These are phyloP conservation scores for Carallia pectinifolia DNA, from an alignment of 345 rosid species.

Conservation along the genomic window DNA sequence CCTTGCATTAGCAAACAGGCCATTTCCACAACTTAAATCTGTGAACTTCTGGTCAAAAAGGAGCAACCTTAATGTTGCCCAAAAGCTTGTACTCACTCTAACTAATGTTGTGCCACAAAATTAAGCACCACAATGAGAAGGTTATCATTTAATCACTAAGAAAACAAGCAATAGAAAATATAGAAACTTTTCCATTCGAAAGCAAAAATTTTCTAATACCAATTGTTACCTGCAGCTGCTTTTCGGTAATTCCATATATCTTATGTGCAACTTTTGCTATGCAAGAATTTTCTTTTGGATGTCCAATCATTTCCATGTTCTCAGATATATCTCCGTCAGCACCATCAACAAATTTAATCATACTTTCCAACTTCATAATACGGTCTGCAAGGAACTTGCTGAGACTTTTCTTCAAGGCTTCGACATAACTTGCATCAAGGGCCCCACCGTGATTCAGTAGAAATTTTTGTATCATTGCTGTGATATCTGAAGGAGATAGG, in stretches of 20 bases:
- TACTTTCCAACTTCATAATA: constrained; percentile 26
- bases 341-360: constrained; percentile 18
- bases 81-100: constrained; percentile 2
- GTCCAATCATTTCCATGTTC: constrained; percentile 10
- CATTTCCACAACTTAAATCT: too few species aligned
- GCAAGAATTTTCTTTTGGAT: constrained; percentile 27
- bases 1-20: too few species aligned
- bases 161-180: background rate
- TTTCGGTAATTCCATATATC: constrained; percentile 64
- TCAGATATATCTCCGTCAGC: constrained; percentile 16
- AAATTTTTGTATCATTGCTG: constrained; percentile 40
- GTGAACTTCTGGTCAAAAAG: too few species aligned
- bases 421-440: constrained; percentile 48
- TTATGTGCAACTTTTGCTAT: constrained; percentile 45
- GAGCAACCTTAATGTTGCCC: too few species aligned
- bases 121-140: background rate
- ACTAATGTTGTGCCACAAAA: background rate
- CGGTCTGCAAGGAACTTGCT: constrained; percentile 40
- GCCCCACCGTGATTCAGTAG: constrained; percentile 39
- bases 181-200: background rate
- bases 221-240: constrained; percentile 74
- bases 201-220: background rate
- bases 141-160: background rate
- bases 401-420: constrained; percentile 66
- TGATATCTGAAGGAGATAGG: constrained; percentile 53